phyloP scores from a whole-genome alignment of 164 flowering plant genomes.

The Magnolia sinica region DNA sequence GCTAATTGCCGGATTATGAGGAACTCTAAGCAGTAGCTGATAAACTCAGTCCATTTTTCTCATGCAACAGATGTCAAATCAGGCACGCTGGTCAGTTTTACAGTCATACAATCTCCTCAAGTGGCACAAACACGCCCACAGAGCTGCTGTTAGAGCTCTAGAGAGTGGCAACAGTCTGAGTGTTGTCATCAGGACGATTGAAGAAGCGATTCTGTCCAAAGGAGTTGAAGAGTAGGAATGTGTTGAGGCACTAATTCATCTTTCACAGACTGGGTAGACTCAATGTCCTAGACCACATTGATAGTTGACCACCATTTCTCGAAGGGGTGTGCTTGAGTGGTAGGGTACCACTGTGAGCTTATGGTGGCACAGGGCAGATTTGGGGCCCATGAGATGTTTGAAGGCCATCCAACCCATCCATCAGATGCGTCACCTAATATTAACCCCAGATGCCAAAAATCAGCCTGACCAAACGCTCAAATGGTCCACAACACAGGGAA shows the following conservation, averaged over 20 bases:
- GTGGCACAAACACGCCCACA: constrained; percentile 79
- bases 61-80: constrained; percentile 79
- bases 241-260: neutral
- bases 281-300: neutral
- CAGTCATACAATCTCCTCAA: constrained; percentile 93
- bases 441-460: no score
- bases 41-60: neutral
- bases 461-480: no score
- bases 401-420: no score
- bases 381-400: no score
- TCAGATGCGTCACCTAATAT: no score
- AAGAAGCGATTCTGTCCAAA: constrained; percentile 61
- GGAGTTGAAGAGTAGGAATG: constrained; percentile 3
- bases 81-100: constrained; percentile 91
- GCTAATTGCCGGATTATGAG: neutral
- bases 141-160: constrained; percentile 79
- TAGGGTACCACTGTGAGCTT: no score
- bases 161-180: constrained; percentile 73
- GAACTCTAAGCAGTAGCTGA: neutral
- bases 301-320: no score
- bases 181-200: constrained; percentile 68
- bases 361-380: no score
- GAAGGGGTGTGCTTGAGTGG: no score
- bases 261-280: neutral
- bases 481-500: no score